Base-by-base conservation (phyloP, 2,329 filamentous ascomycete species). In the Albifimbria verrucaria region DNA sequence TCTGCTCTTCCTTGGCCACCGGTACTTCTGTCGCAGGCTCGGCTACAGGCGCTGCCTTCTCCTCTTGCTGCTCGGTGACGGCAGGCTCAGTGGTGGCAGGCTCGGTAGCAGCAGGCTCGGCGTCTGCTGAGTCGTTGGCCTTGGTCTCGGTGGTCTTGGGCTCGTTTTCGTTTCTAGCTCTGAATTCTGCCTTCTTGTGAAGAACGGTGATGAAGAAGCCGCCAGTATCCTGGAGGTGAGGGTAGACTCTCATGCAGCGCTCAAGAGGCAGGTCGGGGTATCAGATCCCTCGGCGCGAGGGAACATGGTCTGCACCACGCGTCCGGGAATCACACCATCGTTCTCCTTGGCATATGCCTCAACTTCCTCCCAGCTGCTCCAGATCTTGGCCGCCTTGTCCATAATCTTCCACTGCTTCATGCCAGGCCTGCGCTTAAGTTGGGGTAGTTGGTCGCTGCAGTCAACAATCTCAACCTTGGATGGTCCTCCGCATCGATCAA, bases 121-220 rank as follows among this genome's bases (percentile, higher is more conserved):
- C 49, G n/a, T 55, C 56, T 5, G 50, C 32, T 20, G 52, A 45
- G 20, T 48, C 57, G 20, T 53, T 54, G 3, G 56, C 21, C 11
- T 53, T 53, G 18, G 47, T 45, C 3, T 24, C 41, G 21, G 48
- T 54, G n/a, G 26, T 18, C 64, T 80, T 82, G 51, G 72, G 67
- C 52, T 79, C 77, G 4, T 81, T 79, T 70, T 94, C 89, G 21
- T 86, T 86, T 69, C 82, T 89, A 9, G 86, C 88, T 68, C 82
- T 88, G 68, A 96, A 92, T 59, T 97, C 94, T 23, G 84, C 82
- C 68, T 87, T 87, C 80, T 99, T 99, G 76, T 97, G 89, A 18
- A 99, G 75, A 1, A 97, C 92, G 1, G 92, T 88, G 67, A 99
- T 97, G 76, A 99, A 99, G 79, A 99, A 99, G 21, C 89, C 93